Evolutionary conservation across 257 asterid species (phyloP).

Genomic region (Anisodus tanguticus): DNA sequence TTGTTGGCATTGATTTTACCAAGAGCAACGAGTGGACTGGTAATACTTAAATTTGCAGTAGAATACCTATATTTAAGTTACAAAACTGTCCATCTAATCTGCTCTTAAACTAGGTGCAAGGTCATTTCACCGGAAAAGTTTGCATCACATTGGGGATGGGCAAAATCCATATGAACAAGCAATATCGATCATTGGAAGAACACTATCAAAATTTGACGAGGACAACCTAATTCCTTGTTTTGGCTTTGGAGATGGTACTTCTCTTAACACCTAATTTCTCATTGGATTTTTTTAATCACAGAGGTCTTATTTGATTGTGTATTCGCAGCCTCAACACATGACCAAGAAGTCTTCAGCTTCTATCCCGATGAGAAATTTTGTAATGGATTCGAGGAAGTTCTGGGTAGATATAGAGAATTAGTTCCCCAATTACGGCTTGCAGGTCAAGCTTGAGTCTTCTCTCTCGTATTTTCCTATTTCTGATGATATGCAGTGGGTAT

Average conservation of each 20-base stretch:
- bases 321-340: slow-evolving; percentile 91
- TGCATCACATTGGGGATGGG: slow-evolving; percentile 84
- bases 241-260: slow-evolving; percentile 92
- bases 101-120: slow-evolving; percentile 63
- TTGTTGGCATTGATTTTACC: slow-evolving; percentile 95
- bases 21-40: slow-evolving; percentile 99
- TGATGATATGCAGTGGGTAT: neutral
- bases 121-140: slow-evolving; percentile 78
- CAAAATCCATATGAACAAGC: slow-evolving; percentile 95
- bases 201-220: slow-evolving; percentile 89
- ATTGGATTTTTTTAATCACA: slow-evolving; percentile 22
- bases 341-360: slow-evolving; percentile 91
- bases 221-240: slow-evolving; percentile 90
- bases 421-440: slow-evolving; percentile 92
- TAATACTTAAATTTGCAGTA: slow-evolving; percentile 31
- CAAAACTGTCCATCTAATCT: slow-evolving; percentile 22
- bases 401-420: slow-evolving; percentile 79
- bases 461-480: neutral
- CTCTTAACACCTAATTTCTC: slow-evolving; percentile 2
- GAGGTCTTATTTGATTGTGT: slow-evolving; percentile 35
- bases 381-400: slow-evolving; percentile 92
- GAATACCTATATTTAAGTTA: slow-evolving; percentile 1
- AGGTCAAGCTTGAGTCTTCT: slow-evolving; percentile 45
- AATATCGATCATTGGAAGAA: slow-evolving; percentile 90
- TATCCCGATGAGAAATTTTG: slow-evolving; percentile 83